Base-by-base conservation (phyloP, 164 flowering plant genomes). In the Sedum album region DNA sequence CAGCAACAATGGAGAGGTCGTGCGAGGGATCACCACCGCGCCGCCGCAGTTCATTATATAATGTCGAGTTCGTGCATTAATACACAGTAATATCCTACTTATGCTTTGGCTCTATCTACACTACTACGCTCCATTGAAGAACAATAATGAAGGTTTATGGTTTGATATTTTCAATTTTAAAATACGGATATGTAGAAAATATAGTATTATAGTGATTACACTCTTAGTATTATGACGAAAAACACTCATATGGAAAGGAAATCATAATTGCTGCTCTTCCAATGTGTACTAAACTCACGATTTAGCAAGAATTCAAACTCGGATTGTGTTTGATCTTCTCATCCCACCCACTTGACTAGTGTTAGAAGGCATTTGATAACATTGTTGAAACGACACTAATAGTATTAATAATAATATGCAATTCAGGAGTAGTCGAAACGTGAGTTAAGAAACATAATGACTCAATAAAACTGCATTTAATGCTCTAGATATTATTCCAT, bases 11-110 rank as follows among this genome's bases (percentile, higher is more conserved):
- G 62, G 62, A 30, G 35, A 57, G 33, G 62, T 57, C 62, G 62
- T 57, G 62, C 62, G 62, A 57, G 62, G 62, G 33, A 23, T 57
- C 33, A 57, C 62, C 62, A 57, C 18, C 31, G 61, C 61, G 61
- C 30, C 62, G 62, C 62, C 17, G 62, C 35, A 26, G 23, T 31
- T 7, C 26, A 57, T 57, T 57, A 14, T 28, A 57, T 28, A 57
- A 28, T 57, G 62, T 3, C 13, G 33, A 11, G 62, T 11, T 57
- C 62, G 62, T 57, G 62, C 62, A 57, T 21, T 55, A 55, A 55
- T 23, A 11, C 6, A 23, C n/a, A 20, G 25, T n/a, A 49, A 49
- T 20, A 20, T 9, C 8, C 6, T n/a, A 1, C 17, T 10, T 8
- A 42, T 1, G 2, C 46, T 42, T 14, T 42, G 17, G 1, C 10